Evolutionary conservation across 2,329 filamentous ascomycete genomes (phyloP).

Genomic region (Aspergillus brunneoviolaceus): DNA sequence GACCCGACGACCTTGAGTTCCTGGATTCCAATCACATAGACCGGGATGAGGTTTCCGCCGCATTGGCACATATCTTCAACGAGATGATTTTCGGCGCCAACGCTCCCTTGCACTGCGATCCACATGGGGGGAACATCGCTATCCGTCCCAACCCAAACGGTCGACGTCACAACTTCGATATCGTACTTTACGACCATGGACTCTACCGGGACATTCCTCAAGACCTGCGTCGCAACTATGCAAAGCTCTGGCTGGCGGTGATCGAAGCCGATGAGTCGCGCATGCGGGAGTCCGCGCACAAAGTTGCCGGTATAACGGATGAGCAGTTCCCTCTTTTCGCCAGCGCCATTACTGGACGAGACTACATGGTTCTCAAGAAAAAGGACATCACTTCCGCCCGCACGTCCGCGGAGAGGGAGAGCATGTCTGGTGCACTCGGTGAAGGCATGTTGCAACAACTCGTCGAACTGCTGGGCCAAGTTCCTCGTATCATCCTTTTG

Average conservation of each 20-base stretch:
- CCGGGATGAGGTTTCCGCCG: slow-evolving; percentile 90
- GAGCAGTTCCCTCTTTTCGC: slow-evolving; percentile 94
- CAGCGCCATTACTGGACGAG: slow-evolving; percentile 90
- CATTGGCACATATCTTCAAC: slow-evolving; percentile 90
- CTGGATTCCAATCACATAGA: slow-evolving; percentile 85
- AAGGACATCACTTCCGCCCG: slow-evolving; percentile 59
- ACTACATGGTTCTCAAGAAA: slow-evolving; percentile 72
- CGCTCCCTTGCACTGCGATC: slow-evolving; percentile 92
- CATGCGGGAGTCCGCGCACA: slow-evolving; percentile 86
- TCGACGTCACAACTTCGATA: slow-evolving; percentile 77
- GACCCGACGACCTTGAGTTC: slow-evolving; percentile 85
- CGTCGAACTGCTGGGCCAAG: slow-evolving; percentile 81
- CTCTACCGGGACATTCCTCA: slow-evolving; percentile 90
- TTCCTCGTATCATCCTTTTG: slow-evolving; percentile 87
- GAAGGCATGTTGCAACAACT: slow-evolving; percentile 87
- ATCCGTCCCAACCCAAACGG: slow-evolving; percentile 72
- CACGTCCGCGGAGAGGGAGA: slow-evolving; percentile 75
- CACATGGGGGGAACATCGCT: slow-evolving; percentile 93
- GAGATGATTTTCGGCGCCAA: slow-evolving; percentile 96
- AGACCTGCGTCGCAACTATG: slow-evolving; percentile 77
- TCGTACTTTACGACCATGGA: slow-evolving; percentile 95
- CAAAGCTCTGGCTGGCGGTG: slow-evolving; percentile 95
- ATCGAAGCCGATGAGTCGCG: slow-evolving; percentile 80
- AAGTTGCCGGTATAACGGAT: slow-evolving; percentile 85
- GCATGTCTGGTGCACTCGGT: slow-evolving; percentile 79